Conservation (phyloP, 345 rosid species). For the Eucalyptus regnans region DNA sequence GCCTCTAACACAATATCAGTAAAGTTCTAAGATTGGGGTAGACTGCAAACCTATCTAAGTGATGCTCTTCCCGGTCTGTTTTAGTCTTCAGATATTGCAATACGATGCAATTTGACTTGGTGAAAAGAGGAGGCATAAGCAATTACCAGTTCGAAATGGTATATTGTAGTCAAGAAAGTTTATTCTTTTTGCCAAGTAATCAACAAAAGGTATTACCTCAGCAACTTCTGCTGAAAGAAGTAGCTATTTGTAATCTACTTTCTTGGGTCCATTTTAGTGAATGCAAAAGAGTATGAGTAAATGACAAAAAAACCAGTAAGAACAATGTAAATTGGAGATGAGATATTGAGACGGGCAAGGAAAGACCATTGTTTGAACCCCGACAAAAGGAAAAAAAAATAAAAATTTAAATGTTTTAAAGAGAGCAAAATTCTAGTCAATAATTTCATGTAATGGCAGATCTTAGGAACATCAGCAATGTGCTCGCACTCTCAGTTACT, state of each 20-base stretch:
- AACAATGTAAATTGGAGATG: neutral
- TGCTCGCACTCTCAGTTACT: neutral
- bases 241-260: too few relatives aligned
- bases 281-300: neutral
- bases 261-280: neutral
- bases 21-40: neutral
- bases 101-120: neutral
- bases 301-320: fast-evolving
- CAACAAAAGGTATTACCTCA: neutral
- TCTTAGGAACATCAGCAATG: neutral
- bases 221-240: neutral
- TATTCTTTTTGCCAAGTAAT: neutral
- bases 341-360: neutral
- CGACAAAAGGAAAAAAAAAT: too few relatives aligned
- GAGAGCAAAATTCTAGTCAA: neutral
- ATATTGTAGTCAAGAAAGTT: neutral
- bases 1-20: neutral
- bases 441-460: neutral
- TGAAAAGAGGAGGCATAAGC: neutral
- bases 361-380: neutral
- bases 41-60: neutral
- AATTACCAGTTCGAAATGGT: neutral
- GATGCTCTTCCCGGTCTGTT: neutral
- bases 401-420: neutral
- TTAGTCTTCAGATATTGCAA: neutral